Base-by-base conservation (phyloP, 2,329 filamentous ascomycete species). In the Aspergillus pseudonomiae region DNA sequence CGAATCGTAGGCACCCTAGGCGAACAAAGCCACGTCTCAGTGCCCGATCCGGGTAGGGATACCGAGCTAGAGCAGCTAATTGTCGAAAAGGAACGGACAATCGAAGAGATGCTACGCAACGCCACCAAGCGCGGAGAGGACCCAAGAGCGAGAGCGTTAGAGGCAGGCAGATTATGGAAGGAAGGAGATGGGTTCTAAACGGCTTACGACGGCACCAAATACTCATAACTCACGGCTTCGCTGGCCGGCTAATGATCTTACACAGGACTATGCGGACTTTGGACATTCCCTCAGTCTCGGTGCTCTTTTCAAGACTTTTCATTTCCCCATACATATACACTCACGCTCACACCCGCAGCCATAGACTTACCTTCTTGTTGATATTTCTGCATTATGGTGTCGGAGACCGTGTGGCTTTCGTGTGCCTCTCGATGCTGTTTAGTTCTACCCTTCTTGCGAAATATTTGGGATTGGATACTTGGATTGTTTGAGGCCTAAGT, bases 161-260 rank as follows among this genome's bases (percentile, higher is more conserved):
- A 87, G 68, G 79, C 79, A 10, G 85, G 85, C 41, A 80, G 85
- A 59, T 74, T 77, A 52, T 88, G 84, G 85, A 81, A 81, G 43
- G 83, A 85, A 50, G 85, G 83, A 1, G 84, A 86, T 72, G 84
- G 83, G 3, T 87, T 82, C 69, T 87, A 74, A 80, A 50, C 34
- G 14, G 16, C 30, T 24, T 21, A 26, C 21, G 52, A 54, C n/a
- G 24, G 19, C 21, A 30, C 10, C 30, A 12, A 24, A 24, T n/a
- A 30, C 48, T 30, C 26, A 50, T 14, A 28, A 26, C 46, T 50
- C 16, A 10, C 16, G 9, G 1, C 16, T 3, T 28, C 9, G 14
- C 14, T 30, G n/a, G 7, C 26, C 24, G 6, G 24, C n/a, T 19
- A 26, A 50, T 12, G 16, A 12, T 36, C 52, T 24, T 12, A 24